Conservation (phyloP, 352 stramenopile genomes). For the Phytopythium oedochilum region DNA sequence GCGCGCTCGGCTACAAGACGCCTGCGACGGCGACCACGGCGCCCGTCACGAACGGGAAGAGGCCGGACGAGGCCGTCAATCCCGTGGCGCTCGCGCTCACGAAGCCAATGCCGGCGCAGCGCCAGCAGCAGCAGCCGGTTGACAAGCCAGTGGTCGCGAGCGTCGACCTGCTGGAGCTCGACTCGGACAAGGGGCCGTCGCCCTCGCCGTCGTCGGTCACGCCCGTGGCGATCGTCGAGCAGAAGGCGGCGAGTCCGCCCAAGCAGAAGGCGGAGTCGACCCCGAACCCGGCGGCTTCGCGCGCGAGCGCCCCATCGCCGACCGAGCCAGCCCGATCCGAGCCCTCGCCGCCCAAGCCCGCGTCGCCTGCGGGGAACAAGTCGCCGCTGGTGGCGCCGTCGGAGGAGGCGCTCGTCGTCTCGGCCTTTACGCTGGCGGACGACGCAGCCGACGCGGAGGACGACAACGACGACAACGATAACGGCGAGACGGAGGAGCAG, state of each 20-base stretch:
- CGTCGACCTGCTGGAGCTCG: conserved; percentile 41
- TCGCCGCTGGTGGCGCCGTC: conserved; percentile 3
- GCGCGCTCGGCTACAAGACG: conserved; percentile 24
- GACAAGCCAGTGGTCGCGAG: conserved; percentile 16
- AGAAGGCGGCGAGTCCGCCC: conserved; percentile 1
- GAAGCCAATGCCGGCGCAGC: conserved; percentile 15
- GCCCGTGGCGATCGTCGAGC: neutral
- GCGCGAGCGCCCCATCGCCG: neutral
- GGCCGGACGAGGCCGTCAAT: conserved; percentile 15
- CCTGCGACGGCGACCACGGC: conserved; percentile 19
- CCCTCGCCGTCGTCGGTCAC: conserved; percentile 8
- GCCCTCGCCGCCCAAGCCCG: conserved; percentile 12
- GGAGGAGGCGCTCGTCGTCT: conserved; percentile 15
- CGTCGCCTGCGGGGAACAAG: neutral
- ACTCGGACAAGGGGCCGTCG: conserved; percentile 10
- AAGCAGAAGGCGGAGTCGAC: conserved; percentile 13
- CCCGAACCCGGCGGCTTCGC: conserved; percentile 5
- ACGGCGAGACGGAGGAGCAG: neutral
- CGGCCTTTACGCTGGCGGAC: conserved; percentile 16
- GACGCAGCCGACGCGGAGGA: conserved; percentile 20
- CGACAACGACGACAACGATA: conserved; percentile 19
- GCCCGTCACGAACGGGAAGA: conserved; percentile 16
- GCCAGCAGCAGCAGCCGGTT: conserved; percentile 14
- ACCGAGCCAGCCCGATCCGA: conserved; percentile 2
- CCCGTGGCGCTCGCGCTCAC: conserved; percentile 11